These are phyloP conservation scores for Clavaria fumosa DNA, from an alignment of 768 basidiomycete species.

Conservation along the genomic window DNA sequence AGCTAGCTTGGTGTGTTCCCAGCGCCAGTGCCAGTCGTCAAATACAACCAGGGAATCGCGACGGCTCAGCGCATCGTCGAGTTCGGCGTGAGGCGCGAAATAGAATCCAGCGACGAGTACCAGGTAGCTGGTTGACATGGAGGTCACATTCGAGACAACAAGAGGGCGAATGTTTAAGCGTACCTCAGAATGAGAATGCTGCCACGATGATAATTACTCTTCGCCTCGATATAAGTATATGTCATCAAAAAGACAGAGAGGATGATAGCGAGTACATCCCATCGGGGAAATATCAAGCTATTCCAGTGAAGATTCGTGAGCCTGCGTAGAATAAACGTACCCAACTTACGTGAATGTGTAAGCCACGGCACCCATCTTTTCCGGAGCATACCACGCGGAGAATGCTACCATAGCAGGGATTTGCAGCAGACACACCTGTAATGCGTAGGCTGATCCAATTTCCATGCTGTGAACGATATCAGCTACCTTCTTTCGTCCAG, in stretches of 20 bases:
- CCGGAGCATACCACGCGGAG: conserved; percentile 86
- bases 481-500: no score
- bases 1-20: no score
- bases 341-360: conserved; percentile 82
- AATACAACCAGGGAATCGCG: no score
- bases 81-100: conserved; percentile 51
- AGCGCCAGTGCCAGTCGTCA: no score
- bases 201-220: conserved; percentile 94
- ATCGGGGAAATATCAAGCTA: conserved; percentile 94
- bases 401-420: conserved; percentile 99
- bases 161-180: conserved; percentile 7
- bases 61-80: conserved; percentile 26
- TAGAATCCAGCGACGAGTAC: conserved; percentile 88
- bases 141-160: neutral
- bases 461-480: conserved; percentile 73
- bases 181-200: conserved; percentile 93
- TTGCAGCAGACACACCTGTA: conserved; percentile 95
- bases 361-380: conserved; percentile 71
- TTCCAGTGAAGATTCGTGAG: conserved; percentile 1
- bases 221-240: conserved; percentile 98
- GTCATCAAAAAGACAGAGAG: conserved; percentile 96
- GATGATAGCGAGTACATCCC: conserved; percentile 93
- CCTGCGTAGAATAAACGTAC: neutral
- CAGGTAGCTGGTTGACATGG: conserved; percentile 48
- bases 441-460: conserved; percentile 96